Base-by-base conservation (phyloP, 768 basidiomycete species). In the Lactarius vividus region DNA sequence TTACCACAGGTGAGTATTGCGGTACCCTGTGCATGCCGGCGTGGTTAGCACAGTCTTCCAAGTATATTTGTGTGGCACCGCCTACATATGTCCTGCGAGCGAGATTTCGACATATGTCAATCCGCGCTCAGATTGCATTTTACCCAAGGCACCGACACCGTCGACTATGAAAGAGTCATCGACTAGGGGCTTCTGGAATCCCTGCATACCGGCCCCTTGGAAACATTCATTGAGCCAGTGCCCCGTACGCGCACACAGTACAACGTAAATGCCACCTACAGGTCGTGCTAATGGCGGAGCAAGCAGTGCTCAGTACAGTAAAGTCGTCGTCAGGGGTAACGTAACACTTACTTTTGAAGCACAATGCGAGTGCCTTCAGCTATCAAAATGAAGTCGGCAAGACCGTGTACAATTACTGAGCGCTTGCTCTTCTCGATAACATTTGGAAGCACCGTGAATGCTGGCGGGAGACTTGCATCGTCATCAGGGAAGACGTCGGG, bases 391-490 rank as follows among this genome's bases (percentile, higher is more conserved):
- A 84, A 92, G 74, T 92, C 90, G 0, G 84, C 87, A 58, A 90
- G 77, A 0, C 90, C 90, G 59, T 92, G 89, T 5, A 85, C 80
- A 61, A 92, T 86, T 16, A 91, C 87, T 2, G 80, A 83, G 59
- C 88, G 79, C 61, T 83, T 77, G 73, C 79, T 90, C 79, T 89
- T 90, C 75, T 90, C 88, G 61, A 92, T 91, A 61, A 89, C 88
- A 67, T 79, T 86, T 6, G 90, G 88, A 4, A 92, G 79, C 1
- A 91, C 88, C 6, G 80, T 84, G 59, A 90, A 79, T 0, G 83
- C 81, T 9, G 88, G 80, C 0, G 88, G 88, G 3, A 82, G 75
- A 66, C 88, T 89, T 11, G 64, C 72, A 72, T 91, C 90, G 15
- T 85, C 85, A 4, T 79, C 71, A 1, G 84, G 82, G 78, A 91